phyloP scores from a whole-genome alignment of 192 early-diverging fungal genomes.

The Dissophora ornata region DNA sequence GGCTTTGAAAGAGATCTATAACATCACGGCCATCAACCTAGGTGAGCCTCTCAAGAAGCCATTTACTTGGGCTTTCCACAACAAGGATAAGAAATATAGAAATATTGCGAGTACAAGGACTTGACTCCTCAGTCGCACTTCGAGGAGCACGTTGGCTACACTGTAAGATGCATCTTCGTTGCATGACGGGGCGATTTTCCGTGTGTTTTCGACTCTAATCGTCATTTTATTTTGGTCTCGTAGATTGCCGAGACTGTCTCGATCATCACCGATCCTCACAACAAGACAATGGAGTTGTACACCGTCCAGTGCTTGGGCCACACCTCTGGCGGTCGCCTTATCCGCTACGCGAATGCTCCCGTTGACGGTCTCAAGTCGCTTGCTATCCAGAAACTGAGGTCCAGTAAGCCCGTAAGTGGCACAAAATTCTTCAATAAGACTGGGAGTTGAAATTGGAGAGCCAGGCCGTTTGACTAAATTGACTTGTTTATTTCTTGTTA shows the following conservation, averaged over 20 bases:
- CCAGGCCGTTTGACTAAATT: background rate
- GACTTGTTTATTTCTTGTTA: background rate
- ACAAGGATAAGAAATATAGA: conserved; percentile 83
- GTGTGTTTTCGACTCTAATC: no score
- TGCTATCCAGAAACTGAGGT: conserved; percentile 67
- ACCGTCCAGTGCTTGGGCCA: conserved; percentile 81
- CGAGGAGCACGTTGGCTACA: conserved; percentile 67
- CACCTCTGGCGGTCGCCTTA: conserved; percentile 70
- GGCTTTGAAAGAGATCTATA: conserved; percentile 76
- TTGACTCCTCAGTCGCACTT: conserved; percentile 74
- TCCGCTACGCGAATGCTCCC: conserved; percentile 75
- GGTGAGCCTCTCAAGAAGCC: conserved; percentile 74
- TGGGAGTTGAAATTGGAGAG: no score
- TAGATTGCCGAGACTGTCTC: conserved; percentile 72
- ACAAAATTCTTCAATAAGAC: no score
- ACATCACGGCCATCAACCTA: conserved; percentile 75
- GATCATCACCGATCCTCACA: conserved; percentile 80
- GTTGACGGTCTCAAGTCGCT: conserved; percentile 68
- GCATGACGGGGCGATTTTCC: no score
- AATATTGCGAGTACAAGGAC: conserved; percentile 62
- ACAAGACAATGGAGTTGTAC: conserved; percentile 69
- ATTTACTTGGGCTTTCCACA: conserved; percentile 74
- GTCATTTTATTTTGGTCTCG: background rate
- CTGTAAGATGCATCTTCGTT: conserved; percentile 26
- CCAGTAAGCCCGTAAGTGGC: conserved; percentile 64